Evolutionary conservation across 805 yeast species (phyloP), one percentile per base, ranked within the genome.

Genomic region (Yarrowia sp.): DNA sequence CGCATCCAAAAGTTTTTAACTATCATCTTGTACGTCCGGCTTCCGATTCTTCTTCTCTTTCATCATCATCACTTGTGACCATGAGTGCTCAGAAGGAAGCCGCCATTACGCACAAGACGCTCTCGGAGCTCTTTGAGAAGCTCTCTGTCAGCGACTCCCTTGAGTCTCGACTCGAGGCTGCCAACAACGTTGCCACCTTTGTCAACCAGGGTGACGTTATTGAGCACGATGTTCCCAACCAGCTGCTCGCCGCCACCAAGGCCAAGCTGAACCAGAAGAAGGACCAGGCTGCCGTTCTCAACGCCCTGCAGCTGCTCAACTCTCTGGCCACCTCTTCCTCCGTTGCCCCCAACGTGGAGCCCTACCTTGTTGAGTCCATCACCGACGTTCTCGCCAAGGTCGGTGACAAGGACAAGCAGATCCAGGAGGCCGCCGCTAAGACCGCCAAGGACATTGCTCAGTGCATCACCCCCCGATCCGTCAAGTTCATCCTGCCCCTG

Each of bases 201-300:
- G 84, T 94, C 78, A 93, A 93, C 80, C 47, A 55, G 47, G 96
- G 97, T 70, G 89, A 93, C 74, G 91, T 92, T 80, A 92, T 93
- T 77, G 99, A 94, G 82, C 98, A 94, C 79, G 98, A 93, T 80
- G 94, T 91, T 69, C 98, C 99, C 73, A 86, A 80, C 73, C 85
- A 84, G 72, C 91, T 93, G 84, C 90, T 93, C 78, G 78, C 77
- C 66, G 84, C 87, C 76, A 84, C 94, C 76, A 80, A 82, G 75
- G 83, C 82, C 72, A 85, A 94, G 69, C 80, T 93, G 72, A 79
- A 81, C 76, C 84, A 84, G 84, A 90, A 90, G 85, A 92, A 93
- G 84, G 81, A 83, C 69, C 76, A 78, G 67, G 73, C 68, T 61
- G 80, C 81, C 70, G 80, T 90, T 68, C 78, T 84, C 69, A 88